Evolutionary conservation across 2,329 filamentous ascomycete species (phyloP).

Genomic region (Verticillium longisporum): DNA sequence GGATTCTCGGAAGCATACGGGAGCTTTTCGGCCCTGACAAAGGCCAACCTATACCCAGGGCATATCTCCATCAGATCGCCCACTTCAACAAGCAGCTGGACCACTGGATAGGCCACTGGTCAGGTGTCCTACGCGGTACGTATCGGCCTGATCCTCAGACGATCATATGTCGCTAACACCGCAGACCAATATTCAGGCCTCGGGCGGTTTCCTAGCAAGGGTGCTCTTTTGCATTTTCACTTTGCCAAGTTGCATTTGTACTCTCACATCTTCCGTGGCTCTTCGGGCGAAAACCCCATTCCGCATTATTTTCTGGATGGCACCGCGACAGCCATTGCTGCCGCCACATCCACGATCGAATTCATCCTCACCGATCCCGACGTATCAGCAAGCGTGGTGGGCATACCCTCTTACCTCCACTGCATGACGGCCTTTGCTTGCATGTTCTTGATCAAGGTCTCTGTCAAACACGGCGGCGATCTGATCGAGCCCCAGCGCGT

Average conservation of each 20-base stretch:
- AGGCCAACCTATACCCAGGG: conserved; percentile 40
- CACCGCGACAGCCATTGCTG: conserved; percentile 23
- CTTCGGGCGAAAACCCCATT: conserved; percentile 23
- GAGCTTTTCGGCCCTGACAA: conserved; percentile 49
- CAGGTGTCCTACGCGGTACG: conserved; percentile 20
- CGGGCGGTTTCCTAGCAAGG: conserved; percentile 32
- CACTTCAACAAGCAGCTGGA: conserved; percentile 26
- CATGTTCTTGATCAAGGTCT: conserved; percentile 42
- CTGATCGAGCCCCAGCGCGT: conserved; percentile 29
- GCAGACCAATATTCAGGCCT: conserved; percentile 30
- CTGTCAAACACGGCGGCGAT: conserved; percentile 30
- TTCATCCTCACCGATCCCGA: conserved; percentile 34
- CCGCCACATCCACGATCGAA: conserved; percentile 36
- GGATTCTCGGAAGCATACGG: conserved; percentile 48
- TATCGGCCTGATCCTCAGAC: background rate
- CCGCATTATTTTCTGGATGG: conserved; percentile 26
- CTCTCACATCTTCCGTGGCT: conserved; percentile 31
- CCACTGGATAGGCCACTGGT: conserved; percentile 29
- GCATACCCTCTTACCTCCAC: conserved; percentile 44
- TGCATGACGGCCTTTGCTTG: conserved; percentile 47
- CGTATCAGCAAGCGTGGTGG: conserved; percentile 29
- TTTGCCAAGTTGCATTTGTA: conserved; percentile 35
- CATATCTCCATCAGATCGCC: conserved; percentile 39
- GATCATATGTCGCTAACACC: too few relatives aligned
- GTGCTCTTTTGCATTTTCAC: conserved; percentile 31